Conservation (phyloP, 257 asterid genomes). For the Petunia secreta region DNA sequence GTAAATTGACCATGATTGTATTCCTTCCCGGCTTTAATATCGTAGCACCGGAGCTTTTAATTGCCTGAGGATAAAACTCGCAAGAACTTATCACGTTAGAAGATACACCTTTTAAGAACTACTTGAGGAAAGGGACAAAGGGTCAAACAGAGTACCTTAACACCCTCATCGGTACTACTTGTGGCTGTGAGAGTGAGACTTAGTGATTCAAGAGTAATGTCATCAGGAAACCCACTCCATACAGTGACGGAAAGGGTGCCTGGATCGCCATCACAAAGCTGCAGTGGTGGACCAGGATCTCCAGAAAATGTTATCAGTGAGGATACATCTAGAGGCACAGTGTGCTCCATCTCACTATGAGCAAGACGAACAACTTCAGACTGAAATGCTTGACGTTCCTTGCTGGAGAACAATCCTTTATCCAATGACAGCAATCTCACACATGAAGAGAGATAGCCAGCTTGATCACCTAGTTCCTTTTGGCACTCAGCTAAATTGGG, state of each 20-base stretch:
- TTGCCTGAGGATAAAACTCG: slow-evolving; percentile 55
- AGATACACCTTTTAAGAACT: slow-evolving; percentile 24
- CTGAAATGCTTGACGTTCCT: slow-evolving; percentile 95
- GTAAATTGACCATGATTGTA: slow-evolving; percentile 68
- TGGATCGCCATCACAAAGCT: slow-evolving; percentile 97
- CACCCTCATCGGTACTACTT: slow-evolving; percentile 89
- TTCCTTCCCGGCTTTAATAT: slow-evolving; percentile 87
- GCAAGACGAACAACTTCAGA: slow-evolving; percentile 94
- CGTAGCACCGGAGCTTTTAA: slow-evolving; percentile 78
- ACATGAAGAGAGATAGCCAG: slow-evolving; percentile 97
- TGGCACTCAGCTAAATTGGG: slow-evolving; percentile 97
- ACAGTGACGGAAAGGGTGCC: slow-evolving; percentile 82
- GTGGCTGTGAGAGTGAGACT: slow-evolving; percentile 88
- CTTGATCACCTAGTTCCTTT: slow-evolving; percentile 87
- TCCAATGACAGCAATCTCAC: slow-evolving; percentile 93
- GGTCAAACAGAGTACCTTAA: slow-evolving; percentile 65
- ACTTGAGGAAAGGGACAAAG: background rate
- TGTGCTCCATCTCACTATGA: slow-evolving; percentile 93
- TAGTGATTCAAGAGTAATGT: slow-evolving; percentile 92
- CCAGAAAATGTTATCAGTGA: slow-evolving; percentile 94
- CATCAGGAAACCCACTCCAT: slow-evolving; percentile 99
- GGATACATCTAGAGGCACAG: slow-evolving; percentile 96
- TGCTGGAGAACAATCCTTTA: slow-evolving; percentile 74
- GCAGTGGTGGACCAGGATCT: slow-evolving; percentile 86
- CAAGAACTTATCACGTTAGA: slow-evolving; percentile 28